Evolutionary conservation across 805 yeast species (phyloP), one percentile per base, ranked within the genome.

Genomic region (Pichia paraexigua): DNA sequence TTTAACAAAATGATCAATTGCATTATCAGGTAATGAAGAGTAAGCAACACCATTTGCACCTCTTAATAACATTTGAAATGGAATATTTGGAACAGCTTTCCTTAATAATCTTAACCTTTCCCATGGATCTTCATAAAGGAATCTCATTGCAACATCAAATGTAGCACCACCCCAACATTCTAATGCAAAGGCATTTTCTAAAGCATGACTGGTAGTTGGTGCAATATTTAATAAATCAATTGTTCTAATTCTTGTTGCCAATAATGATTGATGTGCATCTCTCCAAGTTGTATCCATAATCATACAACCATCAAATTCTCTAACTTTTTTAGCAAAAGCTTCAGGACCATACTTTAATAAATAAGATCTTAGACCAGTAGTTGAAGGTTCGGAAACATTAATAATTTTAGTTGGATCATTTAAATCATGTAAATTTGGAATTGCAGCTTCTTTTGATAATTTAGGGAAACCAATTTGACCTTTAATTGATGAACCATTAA

Each of bases 101-200:
- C 99, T 82, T 71, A 94, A 76, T 70, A 81, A 79, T 70, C 96
- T 82, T 69, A 94, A 78, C 72, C 99, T 83, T 54, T 80, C 95
- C 99, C 99, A 94, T 59, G 99, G 99, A 69, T 91, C 97, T 76
- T 94, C 99, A 70, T 92, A 89, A 64, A 94, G 77, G 79, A 94
- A 94, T 72, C 99, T 83, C 98, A 94, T 91, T 50, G 96, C 86
- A 50, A 94, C 99, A 66, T 94, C 99, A 63, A 94, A 94, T 40
- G 99, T 94, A 50, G 99, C 99, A 72, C 99, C 99, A 73, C 99
- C 99, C 99, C 99, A 94, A 76, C 99, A 94, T 74, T 94, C 99
- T 50, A 94, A 75, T 20, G 99, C 94, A 69, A 90, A 94, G 4
- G 96, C 95, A 57, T 92, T 91, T 58, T 84, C 71, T 61, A 90